These are phyloP conservation scores for Magnolia kwangsiensis DNA, from an alignment of 164 flowering plant genomes.

Conservation along the genomic window DNA sequence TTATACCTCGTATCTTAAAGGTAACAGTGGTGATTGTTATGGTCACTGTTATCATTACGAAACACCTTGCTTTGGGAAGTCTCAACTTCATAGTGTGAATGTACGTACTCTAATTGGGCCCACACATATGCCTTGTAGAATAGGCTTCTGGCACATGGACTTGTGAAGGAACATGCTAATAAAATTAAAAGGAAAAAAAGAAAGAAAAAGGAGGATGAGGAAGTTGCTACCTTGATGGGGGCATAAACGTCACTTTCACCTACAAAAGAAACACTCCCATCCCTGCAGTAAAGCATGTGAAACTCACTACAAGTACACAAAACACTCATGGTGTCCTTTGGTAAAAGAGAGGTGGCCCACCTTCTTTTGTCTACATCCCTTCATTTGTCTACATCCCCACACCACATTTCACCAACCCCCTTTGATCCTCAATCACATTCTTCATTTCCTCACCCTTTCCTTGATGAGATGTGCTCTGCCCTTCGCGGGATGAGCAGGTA, in stretches of 20 bases:
- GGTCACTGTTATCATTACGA: no score
- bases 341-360: not conserved
- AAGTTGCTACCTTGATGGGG: not conserved
- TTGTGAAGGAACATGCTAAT: no score
- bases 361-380: not conserved
- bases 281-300: constrained; percentile 4
- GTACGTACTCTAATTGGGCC: no score
- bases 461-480: no score
- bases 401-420: not conserved
- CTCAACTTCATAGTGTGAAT: no score
- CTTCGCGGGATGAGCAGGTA: no score
- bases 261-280: constrained; percentile 1
- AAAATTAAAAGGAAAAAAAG: not conserved
- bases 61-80: no score
- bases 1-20: no score
- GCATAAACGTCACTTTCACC: not conserved
- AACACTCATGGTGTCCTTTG: not conserved
- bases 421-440: not conserved
- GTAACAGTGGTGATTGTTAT: no score
- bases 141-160: no score
- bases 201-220: not conserved
- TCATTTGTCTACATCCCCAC: constrained; percentile 1
- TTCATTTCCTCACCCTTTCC: not conserved
- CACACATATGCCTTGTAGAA: no score
- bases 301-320: constrained; percentile 4